A percentile compares a stretch with the other conserved stretches of the same genome.
Conservation (phyloP, 768 basidiomycete species). For the Pleurotus salmoneostramineus region DNA sequence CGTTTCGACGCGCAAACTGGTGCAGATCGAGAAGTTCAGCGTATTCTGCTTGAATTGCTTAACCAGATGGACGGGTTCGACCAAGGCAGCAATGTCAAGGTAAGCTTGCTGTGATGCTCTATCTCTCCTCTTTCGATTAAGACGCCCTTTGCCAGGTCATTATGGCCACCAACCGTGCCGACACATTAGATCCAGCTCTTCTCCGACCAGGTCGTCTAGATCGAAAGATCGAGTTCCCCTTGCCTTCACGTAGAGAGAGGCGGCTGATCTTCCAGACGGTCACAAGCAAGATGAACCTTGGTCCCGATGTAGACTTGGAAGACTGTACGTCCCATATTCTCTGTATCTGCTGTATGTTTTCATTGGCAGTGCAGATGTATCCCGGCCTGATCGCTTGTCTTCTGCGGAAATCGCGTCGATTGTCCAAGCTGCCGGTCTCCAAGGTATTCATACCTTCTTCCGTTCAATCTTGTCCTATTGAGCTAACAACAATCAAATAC, state of each 20-base stretch:
- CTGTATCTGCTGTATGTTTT: conserved; percentile 7
- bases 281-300: conserved; percentile 95
- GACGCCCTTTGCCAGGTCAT: conserved; percentile 65
- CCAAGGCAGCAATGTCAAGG: conserved; percentile 98
- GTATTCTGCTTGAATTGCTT: conserved; percentile 92
- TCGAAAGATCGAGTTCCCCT: conserved; percentile 97
- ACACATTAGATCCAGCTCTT: conserved; percentile 95
- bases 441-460: conserved; percentile 51
- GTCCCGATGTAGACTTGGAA: conserved; percentile 96
- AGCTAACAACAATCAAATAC: conserved; percentile 9
- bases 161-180: conserved; percentile 99
- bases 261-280: conserved; percentile 98
- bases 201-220: conserved; percentile 97
- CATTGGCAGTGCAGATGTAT: conserved; percentile 65
- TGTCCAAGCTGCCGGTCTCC: conserved; percentile 94
- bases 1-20: conserved; percentile 99
- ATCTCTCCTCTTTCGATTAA: background rate
- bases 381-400: conserved; percentile 91
- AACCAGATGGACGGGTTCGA: conserved; percentile 99
- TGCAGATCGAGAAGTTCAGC: conserved; percentile 97
- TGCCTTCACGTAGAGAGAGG: conserved; percentile 91
- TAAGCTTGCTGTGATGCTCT: conserved; percentile 24
- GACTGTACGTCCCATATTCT: conserved; percentile 67
- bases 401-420: conserved; percentile 95
- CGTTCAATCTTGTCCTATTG: background rate